Evolutionary conservation across 306 rosid species (phyloP).

Genomic region (Geum urbanum): DNA sequence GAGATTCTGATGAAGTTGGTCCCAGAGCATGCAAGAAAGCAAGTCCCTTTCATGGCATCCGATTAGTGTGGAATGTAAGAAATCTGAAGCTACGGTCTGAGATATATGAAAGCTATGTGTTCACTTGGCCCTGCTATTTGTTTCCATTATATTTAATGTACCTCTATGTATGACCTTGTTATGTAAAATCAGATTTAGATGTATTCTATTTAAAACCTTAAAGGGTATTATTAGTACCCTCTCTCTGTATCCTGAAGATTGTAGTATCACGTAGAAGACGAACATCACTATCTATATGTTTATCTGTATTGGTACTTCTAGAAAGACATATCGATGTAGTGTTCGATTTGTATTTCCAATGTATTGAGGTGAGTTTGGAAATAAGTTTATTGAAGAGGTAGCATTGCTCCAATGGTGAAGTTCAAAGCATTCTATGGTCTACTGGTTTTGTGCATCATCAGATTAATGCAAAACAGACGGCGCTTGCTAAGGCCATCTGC

Average conservation of each 20-base stretch:
- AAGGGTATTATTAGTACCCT: slow-evolving; percentile 47
- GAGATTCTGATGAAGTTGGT: slow-evolving; percentile 78
- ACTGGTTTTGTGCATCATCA: neutral
- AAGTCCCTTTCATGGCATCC: slow-evolving; percentile 72
- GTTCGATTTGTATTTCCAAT: slow-evolving; percentile 20
- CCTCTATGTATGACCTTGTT: slow-evolving; percentile 40
- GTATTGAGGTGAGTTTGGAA: slow-evolving; percentile 20
- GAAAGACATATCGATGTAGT: slow-evolving; percentile 11
- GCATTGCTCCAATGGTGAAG: neutral
- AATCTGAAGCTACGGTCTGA: slow-evolving; percentile 30
- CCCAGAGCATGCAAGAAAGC: slow-evolving; percentile 96
- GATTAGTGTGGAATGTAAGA: slow-evolving; percentile 47
- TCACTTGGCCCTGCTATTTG: slow-evolving; percentile 31
- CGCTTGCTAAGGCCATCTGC: no score
- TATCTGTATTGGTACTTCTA: slow-evolving; percentile 37
- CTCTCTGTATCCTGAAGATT: slow-evolving; percentile 35
- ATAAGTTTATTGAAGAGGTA: neutral
- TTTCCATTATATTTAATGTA: slow-evolving; percentile 18
- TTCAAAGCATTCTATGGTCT: neutral
- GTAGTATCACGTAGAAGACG: slow-evolving; percentile 51
- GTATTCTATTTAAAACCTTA: slow-evolving; percentile 40
- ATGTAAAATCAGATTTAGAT: slow-evolving; percentile 55
- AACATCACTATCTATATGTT: slow-evolving; percentile 38
- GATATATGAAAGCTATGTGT: slow-evolving; percentile 32
- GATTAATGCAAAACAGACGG: neutral